Base-by-base conservation (phyloP, 768 basidiomycete species). In the Naganishia vaughanmartiniae region DNA sequence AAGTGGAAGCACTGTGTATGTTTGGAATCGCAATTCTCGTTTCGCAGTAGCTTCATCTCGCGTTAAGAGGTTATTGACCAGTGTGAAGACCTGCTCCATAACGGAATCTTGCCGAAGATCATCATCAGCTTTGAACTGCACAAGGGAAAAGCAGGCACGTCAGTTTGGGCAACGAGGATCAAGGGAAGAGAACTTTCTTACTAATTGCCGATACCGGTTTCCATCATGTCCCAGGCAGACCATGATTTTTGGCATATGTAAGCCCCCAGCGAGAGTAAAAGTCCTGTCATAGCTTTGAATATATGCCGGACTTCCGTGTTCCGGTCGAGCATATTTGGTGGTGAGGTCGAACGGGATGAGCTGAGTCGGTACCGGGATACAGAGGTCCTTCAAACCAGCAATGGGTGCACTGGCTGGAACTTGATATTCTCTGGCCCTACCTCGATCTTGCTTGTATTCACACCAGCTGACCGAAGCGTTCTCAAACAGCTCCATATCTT, bases 21-120 rank as follows among this genome's bases (percentile, higher is more conserved):
- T 89, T 24, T 93, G 86, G 67, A 96, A 87, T 51, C 84, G 83
- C 28, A 99, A 84, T 48, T 87, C 82, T 12, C 96, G 88, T 65
- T 86, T 85, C 65, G 85, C 84, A 0, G 93, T 93, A 75, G 90
- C 88, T 36, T 88, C 84, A 79, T 99, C 93, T 21, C 84, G 84
- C 1, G 76, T 76, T 19, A 99, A 85, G 1, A 97, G 85, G 11
- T 85, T 81, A 73, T 98, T 97, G 68, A 93, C 89, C 24, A 98
- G 84, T 24, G 87, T 87, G 76, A 99, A 99, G 1, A 96, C 92
- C 81, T 99, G 96, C 76, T 97, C 92, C 94, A 99, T 97, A 65
- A 98, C 93, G 0, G 94, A 94, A 77, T 99, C 96, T 81, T 99
- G 96, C 48, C 96, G 88, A 55, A 96, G 79, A 76, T 99, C 96